Conservation (phyloP, 1,139 yeast genomes). For the Hyphopichia pseudoburtonii region DNA sequence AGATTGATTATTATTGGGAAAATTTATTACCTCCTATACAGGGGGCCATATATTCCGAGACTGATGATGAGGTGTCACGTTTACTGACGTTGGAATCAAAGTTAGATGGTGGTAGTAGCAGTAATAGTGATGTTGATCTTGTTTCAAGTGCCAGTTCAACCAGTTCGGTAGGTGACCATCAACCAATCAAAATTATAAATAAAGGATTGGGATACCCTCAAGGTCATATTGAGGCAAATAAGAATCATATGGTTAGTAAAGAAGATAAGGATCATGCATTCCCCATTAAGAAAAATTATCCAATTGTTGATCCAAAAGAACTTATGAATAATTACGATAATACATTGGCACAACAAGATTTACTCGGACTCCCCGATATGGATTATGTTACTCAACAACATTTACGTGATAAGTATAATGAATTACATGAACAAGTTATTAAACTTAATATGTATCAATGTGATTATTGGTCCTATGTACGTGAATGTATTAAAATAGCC, state of each 20-base stretch:
- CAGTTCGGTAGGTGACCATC: slow-evolving; percentile 10
- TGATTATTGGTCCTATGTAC: slow-evolving; percentile 65
- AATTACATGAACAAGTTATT: slow-evolving; percentile 56
- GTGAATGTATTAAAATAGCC: slow-evolving; percentile 64
- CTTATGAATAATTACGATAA: slow-evolving; percentile 61
- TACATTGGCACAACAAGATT: slow-evolving; percentile 50
- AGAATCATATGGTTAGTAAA: slow-evolving; percentile 38
- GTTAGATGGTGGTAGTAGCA: slow-evolving; percentile 13
- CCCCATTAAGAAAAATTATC: slow-evolving; percentile 29
- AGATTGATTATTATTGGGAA: slow-evolving; percentile 62
- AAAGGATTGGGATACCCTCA: slow-evolving; percentile 37
- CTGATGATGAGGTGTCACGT: background rate
- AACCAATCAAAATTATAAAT: slow-evolving; percentile 5
- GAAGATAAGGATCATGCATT: slow-evolving; percentile 36
- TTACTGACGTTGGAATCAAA: slow-evolving; percentile 14
- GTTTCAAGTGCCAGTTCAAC: slow-evolving; percentile 12
- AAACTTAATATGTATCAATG: slow-evolving; percentile 68
- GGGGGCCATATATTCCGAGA: slow-evolving; percentile 57
- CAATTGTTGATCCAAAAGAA: slow-evolving; percentile 55
- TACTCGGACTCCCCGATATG: slow-evolving; percentile 57
- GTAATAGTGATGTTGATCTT: slow-evolving; percentile 14
- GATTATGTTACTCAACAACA: slow-evolving; percentile 65
- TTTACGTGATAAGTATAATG: slow-evolving; percentile 58
- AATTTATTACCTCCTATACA: slow-evolving; percentile 86
- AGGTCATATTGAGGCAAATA: slow-evolving; percentile 45